phyloP scores from a whole-genome alignment of 805 yeast species.

The Wickerhamomyces bovis region DNA sequence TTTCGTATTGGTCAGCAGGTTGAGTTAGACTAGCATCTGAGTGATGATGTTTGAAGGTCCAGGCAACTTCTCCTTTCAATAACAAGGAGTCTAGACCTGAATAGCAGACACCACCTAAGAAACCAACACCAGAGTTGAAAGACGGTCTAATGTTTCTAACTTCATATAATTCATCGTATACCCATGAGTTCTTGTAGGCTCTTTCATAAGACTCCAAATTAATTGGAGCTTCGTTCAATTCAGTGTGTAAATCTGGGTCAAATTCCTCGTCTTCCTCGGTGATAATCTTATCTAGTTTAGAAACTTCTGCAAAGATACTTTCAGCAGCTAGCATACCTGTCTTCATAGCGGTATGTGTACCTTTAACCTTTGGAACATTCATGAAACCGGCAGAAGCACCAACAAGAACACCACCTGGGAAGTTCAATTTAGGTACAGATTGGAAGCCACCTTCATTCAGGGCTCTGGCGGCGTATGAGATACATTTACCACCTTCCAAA shows the following conservation, averaged over 20 bases:
- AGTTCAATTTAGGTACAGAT: constrained; percentile 80
- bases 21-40: constrained; percentile 72
- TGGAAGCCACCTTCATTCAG: constrained; percentile 96
- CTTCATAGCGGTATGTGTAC: constrained; percentile 96
- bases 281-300: constrained; percentile 34
- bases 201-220: constrained; percentile 55
- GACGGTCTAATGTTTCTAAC: constrained; percentile 93
- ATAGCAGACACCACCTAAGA: constrained; percentile 74
- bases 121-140: constrained; percentile 69
- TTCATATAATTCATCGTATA: constrained; percentile 71
- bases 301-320: constrained; percentile 51
- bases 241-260: constrained; percentile 36
- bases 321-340: constrained; percentile 96
- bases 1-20: constrained; percentile 57
- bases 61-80: constrained; percentile 75
- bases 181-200: constrained; percentile 75
- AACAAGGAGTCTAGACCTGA: constrained; percentile 81
- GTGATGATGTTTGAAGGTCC: constrained; percentile 69
- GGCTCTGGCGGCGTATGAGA: constrained; percentile 93
- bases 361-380: constrained; percentile 96
- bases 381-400: constrained; percentile 97
- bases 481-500: constrained; percentile 84
- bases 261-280: constrained; percentile 37
- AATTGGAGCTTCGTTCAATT: constrained; percentile 35
- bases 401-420: constrained; percentile 94